These are phyloP conservation scores for Neurospora discreta DNA, from an alignment of 495 filamentous ascomycete species.

Conservation along the genomic window DNA sequence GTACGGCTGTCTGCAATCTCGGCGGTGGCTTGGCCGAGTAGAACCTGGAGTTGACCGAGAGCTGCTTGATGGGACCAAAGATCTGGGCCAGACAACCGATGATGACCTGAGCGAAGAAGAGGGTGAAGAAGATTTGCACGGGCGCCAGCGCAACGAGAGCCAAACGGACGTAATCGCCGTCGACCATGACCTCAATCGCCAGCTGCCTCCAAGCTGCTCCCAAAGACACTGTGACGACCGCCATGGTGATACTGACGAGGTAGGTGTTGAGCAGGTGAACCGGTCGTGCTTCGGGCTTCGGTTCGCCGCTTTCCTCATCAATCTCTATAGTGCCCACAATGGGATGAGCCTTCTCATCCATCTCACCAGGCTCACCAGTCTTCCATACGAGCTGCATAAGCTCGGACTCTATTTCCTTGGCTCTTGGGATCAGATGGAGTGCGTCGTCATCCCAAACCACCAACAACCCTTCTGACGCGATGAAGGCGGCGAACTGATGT, in stretches of 20 bases:
- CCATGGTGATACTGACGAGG: conserved; percentile 51
- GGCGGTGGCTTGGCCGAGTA: conserved; percentile 58
- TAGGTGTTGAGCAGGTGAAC: conserved; percentile 57
- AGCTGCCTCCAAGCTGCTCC: conserved; percentile 58
- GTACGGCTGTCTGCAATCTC: conserved; percentile 36
- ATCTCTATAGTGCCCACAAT: conserved; percentile 40
- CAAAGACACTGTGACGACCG: conserved; percentile 49
- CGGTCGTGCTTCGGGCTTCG: conserved; percentile 50
- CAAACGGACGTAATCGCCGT: conserved; percentile 48
- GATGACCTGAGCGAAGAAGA: conserved; percentile 67
- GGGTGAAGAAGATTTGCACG: conserved; percentile 67
- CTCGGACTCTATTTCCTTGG: conserved; percentile 58
- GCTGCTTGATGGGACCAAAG: conserved; percentile 60
- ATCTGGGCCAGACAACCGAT: conserved; percentile 63
- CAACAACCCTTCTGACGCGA: conserved; percentile 53
- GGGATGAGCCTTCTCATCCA: conserved; percentile 33
- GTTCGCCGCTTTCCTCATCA: conserved; percentile 59
- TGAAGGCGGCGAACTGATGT: conserved; percentile 67
- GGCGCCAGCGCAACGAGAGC: conserved; percentile 52
- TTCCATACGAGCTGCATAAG: conserved; percentile 67
- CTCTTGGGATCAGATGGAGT: conserved; percentile 51
- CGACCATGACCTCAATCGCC: conserved; percentile 55
- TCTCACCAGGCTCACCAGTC: conserved; percentile 38
- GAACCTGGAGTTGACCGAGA: conserved; percentile 65
- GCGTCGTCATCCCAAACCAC: conserved; percentile 74